Percentiles rank a stretch among this genome's conserved stretches.
phyloP scores from a whole-genome alignment of 768 basidiomycete species.

The Coprinellus aureogranulatus region DNA sequence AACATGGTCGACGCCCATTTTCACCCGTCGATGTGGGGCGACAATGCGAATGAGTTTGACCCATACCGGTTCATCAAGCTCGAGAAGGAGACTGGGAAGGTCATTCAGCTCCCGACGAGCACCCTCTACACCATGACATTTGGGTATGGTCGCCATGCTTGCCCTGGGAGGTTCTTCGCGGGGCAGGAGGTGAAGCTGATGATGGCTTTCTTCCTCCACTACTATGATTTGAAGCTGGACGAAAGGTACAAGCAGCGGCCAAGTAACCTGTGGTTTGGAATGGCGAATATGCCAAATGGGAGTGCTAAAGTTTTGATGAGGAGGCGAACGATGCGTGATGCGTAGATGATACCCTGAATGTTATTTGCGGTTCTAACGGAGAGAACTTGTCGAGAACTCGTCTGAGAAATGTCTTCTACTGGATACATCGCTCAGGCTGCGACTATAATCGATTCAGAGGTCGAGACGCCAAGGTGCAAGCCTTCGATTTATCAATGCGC shows the following conservation, averaged over 20 bases:
- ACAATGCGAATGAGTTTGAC: constrained; percentile 36
- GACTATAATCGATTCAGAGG: no score
- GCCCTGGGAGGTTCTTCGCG: constrained; percentile 23
- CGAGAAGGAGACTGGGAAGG: constrained; percentile 18
- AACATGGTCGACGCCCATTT: constrained; percentile 29
- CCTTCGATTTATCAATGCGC: no score
- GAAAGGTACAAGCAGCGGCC: constrained; percentile 1
- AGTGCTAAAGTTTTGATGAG: constrained; percentile 10
- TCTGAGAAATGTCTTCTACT: no score
- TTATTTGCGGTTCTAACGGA: no score
- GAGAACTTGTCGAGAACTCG: no score
- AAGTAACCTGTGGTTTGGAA: constrained; percentile 9
- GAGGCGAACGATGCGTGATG: no score
- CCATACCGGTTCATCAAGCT: constrained; percentile 38
- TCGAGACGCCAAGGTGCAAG: no score
- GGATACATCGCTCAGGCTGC: no score
- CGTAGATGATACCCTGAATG: no score
- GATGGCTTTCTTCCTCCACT: constrained; percentile 8
- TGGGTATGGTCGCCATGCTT: constrained; percentile 34
- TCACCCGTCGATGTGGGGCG: constrained; percentile 24
- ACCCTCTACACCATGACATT: constrained; percentile 30
- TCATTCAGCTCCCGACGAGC: constrained; percentile 25
- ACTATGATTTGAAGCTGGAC: constrained; percentile 15
- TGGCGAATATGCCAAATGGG: constrained; percentile 9
- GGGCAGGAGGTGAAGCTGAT: constrained; percentile 13